Evolutionary conservation across 148 eudicot species (phyloP).

Genomic region (Tetragonia tetragonoides): DNA sequence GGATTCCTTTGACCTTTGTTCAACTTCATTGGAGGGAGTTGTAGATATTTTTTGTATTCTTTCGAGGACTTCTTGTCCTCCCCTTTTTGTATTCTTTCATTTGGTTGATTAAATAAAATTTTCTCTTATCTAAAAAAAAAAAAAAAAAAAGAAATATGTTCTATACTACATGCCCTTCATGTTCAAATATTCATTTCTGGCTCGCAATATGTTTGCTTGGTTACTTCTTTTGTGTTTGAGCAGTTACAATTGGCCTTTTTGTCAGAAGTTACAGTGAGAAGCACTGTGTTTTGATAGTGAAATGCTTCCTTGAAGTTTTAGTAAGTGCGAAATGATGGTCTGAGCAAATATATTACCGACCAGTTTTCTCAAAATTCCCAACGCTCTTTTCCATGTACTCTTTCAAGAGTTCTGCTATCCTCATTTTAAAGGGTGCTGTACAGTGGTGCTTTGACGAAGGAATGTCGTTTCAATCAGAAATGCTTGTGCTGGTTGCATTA

Average conservation of each 20-base stretch:
- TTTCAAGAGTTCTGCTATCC: not conserved
- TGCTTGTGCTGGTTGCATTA: not conserved
- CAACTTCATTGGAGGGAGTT: no score
- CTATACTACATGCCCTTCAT: not conserved
- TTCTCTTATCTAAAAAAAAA: no score
- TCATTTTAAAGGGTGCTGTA: not conserved
- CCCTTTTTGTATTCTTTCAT: no score
- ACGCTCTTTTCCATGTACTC: not conserved
- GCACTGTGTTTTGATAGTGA: not conserved
- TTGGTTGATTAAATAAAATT: no score
- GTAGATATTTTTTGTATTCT: no score
- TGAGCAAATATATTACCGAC: not conserved
- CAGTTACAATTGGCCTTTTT: not conserved
- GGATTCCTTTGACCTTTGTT: no score
- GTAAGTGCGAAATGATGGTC: not conserved
- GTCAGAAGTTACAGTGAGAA: not conserved
- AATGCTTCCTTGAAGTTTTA: not conserved
- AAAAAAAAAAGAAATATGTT: not conserved
- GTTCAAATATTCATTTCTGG: not conserved
- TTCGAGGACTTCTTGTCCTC: no score
- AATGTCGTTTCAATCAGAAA: not conserved
- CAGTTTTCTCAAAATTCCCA: not conserved
- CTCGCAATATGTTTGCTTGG: constrained; percentile 23
- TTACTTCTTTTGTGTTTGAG: constrained; percentile 12
- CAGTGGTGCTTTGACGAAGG: not conserved